Conservation (phyloP, 2,329 filamentous ascomycete species). For the Dactylellina haptotyla region DNA sequence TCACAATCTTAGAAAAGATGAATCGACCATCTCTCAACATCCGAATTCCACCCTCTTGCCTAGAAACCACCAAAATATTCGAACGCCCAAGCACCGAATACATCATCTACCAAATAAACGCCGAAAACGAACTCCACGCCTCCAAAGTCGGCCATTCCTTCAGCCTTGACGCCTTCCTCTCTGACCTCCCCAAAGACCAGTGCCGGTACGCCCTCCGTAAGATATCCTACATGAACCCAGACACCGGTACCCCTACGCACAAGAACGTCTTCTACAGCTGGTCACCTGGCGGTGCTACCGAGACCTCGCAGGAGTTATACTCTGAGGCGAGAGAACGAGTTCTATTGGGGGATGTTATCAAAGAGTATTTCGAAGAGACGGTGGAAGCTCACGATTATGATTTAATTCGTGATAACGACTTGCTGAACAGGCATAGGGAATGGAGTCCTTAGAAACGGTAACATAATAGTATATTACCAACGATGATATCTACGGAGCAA, state of each 20-base stretch:
- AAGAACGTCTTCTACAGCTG: constrained; percentile 6
- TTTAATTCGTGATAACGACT: neutral
- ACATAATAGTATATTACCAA: too few relatives aligned
- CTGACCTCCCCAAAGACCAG: neutral
- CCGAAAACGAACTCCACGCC: neutral
- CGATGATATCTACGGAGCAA: too few relatives aligned
- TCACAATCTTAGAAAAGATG: neutral
- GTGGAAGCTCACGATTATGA: neutral
- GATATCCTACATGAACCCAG: neutral
- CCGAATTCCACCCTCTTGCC: neutral
- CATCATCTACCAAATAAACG: neutral
- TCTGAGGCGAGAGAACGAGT: neutral
- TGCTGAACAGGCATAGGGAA: too few relatives aligned
- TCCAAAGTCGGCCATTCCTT: constrained; percentile 10
- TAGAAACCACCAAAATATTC: neutral
- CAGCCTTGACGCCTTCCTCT: neutral
- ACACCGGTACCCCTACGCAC: neutral
- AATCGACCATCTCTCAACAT: neutral
- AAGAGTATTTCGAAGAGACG: neutral
- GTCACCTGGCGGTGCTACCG: neutral
- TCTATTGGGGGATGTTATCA: neutral
- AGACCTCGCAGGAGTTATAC: neutral
- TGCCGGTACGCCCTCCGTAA: constrained; percentile 7
- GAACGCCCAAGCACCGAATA: neutral
- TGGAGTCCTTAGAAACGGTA: too few relatives aligned